These are phyloP conservation scores for Myriosclerotinia duriaeana DNA, from an alignment of 2,329 filamentous ascomycete species.

Conservation along the genomic window DNA sequence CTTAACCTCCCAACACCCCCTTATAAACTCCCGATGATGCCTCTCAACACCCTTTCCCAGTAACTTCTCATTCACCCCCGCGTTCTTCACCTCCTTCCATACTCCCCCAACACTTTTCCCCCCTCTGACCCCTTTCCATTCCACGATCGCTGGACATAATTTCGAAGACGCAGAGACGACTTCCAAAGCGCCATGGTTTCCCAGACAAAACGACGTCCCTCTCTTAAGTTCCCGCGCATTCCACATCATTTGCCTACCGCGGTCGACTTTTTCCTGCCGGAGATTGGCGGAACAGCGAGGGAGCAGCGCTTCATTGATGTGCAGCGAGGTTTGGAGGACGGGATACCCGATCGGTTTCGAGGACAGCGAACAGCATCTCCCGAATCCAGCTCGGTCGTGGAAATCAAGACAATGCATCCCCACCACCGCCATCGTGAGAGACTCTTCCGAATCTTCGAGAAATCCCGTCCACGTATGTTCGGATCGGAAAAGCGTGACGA, in stretches of 20 bases:
- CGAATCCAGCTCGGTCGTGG: slow-evolving; percentile 19
- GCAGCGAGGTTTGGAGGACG: slow-evolving; percentile 4
- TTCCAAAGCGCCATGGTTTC: slow-evolving; percentile 11
- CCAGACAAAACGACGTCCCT: background rate
- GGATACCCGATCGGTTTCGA: slow-evolving; percentile 6
- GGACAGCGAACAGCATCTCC: slow-evolving; percentile 5
- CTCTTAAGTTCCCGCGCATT: background rate
- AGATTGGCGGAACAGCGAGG: background rate
- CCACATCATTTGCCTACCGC: background rate
- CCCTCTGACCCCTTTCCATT: slow-evolving; percentile 11
- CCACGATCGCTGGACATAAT: slow-evolving; percentile 5
- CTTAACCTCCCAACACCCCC: slow-evolving; percentile 19
- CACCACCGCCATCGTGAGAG: slow-evolving; percentile 26
- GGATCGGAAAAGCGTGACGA: slow-evolving; percentile 12
- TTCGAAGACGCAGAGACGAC: slow-evolving; percentile 4
- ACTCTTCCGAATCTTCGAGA: slow-evolving; percentile 25
- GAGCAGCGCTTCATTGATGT: slow-evolving; percentile 19
- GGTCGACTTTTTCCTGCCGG: slow-evolving; percentile 2
- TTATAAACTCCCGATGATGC: slow-evolving; percentile 26
- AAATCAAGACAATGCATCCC: slow-evolving; percentile 26
- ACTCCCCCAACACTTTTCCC: background rate
- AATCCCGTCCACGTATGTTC: slow-evolving; percentile 26
- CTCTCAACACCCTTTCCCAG: slow-evolving; percentile 14
- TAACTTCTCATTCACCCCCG: slow-evolving; percentile 20
- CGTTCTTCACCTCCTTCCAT: slow-evolving; percentile 24